Percentiles rank a stretch among this genome's conserved stretches.
phyloP scores from a whole-genome alignment of 2,329 filamentous ascomycete species.

The Fusarium stilboides region DNA sequence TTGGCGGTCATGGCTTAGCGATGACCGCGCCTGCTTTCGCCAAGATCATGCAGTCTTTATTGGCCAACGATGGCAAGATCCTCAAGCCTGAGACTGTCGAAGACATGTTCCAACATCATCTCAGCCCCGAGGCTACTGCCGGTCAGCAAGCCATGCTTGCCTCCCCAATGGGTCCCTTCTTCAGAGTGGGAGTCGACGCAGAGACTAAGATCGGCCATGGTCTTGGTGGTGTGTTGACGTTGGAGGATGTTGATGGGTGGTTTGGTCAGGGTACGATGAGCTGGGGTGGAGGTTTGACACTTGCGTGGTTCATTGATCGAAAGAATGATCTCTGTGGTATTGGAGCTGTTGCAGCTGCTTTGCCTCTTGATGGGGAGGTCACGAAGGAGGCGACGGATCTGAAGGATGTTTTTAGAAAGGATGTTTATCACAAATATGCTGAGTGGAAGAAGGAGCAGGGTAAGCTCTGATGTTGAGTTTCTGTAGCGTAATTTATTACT shows the following conservation, averaged over 20 bases:
- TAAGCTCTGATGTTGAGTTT: neutral
- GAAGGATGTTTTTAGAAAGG: conserved; percentile 60
- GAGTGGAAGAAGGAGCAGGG: conserved; percentile 23
- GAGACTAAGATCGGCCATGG: conserved; percentile 57
- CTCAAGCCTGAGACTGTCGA: conserved; percentile 59
- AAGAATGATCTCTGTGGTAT: conserved; percentile 62
- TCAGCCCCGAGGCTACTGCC: conserved; percentile 52
- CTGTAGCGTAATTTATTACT: too few relatives aligned
- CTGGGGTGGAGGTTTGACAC: conserved; percentile 63
- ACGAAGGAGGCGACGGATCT: conserved; percentile 45
- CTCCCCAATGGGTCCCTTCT: conserved; percentile 54
- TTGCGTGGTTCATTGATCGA: conserved; percentile 65
- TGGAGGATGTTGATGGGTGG: conserved; percentile 60
- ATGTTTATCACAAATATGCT: conserved; percentile 58
- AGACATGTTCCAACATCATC: conserved; percentile 64
- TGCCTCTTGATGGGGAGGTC: conserved; percentile 51
- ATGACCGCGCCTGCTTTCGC: conserved; percentile 58
- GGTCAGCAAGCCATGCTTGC: conserved; percentile 50
- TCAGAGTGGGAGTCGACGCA: conserved; percentile 54
- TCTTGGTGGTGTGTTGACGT: conserved; percentile 59
- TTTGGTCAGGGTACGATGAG: conserved; percentile 60
- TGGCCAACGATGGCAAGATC: conserved; percentile 64
- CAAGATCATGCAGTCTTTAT: conserved; percentile 62
- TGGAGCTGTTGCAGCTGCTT: conserved; percentile 57
- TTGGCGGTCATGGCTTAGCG: conserved; percentile 63